Evolutionary conservation across 1,139 yeast species (phyloP).

Genomic region (Pichia sp.): DNA sequence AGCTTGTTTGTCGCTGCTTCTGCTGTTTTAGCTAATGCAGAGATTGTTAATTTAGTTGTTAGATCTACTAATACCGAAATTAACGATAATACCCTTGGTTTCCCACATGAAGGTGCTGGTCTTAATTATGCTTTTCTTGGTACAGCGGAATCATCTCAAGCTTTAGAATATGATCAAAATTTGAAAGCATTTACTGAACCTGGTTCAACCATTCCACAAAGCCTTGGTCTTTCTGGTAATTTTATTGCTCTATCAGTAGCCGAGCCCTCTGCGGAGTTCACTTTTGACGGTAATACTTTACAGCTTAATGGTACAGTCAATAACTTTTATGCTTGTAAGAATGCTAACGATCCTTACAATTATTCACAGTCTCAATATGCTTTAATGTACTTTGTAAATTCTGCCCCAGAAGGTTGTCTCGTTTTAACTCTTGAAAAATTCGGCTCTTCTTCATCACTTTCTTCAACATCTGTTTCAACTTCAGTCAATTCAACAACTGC

Average conservation of each 20-base stretch:
- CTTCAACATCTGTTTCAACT: background rate
- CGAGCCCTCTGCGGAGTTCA: constrained; percentile 5
- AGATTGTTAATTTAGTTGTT: constrained; percentile 19
- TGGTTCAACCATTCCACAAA: constrained; percentile 4
- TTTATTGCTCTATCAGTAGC: constrained; percentile 16
- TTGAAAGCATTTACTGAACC: constrained; percentile 3
- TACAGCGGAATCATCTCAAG: constrained; percentile 2
- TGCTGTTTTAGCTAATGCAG: constrained; percentile 22
- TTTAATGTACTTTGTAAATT: constrained; percentile 21
- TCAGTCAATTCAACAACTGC: background rate
- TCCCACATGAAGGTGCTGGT: constrained; percentile 52
- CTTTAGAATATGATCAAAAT: constrained; percentile 13
- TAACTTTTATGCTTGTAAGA: constrained; percentile 26
- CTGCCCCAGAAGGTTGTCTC: constrained; percentile 19
- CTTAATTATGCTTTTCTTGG: constrained; percentile 40
- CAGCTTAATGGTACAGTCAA: constrained; percentile 19
- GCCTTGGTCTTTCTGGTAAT: background rate
- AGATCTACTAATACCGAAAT: constrained; percentile 23
- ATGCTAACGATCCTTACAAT: constrained; percentile 24
- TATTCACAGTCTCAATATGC: constrained; percentile 18
- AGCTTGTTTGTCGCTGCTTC: constrained; percentile 1
- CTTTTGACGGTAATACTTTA: constrained; percentile 18
- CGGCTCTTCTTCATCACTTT: background rate
- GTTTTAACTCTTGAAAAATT: constrained; percentile 8
- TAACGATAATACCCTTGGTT: constrained; percentile 27